These are phyloP conservation scores for Obelidium mucronatum DNA, from an alignment of 192 early-diverging fungal species.

Conservation along the genomic window DNA sequence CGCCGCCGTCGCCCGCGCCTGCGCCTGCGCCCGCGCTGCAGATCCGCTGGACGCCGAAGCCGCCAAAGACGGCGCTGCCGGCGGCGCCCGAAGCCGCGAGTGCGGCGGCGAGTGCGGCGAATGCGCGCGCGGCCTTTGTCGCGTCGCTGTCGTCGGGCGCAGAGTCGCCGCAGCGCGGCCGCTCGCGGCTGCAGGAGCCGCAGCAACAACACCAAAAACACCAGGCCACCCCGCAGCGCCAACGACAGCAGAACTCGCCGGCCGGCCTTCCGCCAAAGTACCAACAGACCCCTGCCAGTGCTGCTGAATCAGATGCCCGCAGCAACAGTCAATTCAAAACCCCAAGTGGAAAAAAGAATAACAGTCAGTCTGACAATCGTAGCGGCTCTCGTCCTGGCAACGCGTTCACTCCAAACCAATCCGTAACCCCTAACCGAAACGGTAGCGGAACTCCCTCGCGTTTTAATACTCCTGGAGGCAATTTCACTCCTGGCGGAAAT, in stretches of 20 bases:
- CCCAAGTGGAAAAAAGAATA: neutral
- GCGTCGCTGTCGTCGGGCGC: neutral
- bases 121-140: constrained; percentile 1
- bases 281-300: neutral
- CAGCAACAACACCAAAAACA: too few relatives aligned
- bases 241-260: neutral
- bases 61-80: neutral
- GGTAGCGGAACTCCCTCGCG: neutral
- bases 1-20: neutral
- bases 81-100: neutral
- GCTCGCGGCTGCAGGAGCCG: too few relatives aligned
- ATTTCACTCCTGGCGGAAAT: neutral
- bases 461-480: neutral
- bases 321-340: too few relatives aligned
- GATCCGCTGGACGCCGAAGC: neutral
- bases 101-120: too few relatives aligned
- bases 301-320: too few relatives aligned
- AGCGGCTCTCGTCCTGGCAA: neutral
- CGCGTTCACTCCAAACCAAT: neutral
- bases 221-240: neutral
- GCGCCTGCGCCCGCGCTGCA: neutral
- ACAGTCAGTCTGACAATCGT: neutral
- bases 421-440: neutral
- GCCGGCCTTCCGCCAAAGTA: too few relatives aligned
- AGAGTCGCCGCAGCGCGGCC: neutral